These are phyloP conservation scores for Selaginella tamariscina DNA, from an alignment of 75 land plant species.

Conservation along the genomic window DNA sequence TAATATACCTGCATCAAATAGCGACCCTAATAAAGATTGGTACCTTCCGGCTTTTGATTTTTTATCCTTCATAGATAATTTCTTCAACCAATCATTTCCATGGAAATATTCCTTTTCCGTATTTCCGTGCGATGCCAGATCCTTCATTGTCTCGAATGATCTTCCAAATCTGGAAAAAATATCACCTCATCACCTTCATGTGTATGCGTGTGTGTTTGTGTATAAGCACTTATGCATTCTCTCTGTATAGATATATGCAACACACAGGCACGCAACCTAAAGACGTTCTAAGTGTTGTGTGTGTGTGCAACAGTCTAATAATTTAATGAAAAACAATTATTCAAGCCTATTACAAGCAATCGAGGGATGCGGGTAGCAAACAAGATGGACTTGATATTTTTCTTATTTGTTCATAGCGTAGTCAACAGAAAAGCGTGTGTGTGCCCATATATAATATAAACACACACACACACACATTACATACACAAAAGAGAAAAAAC, in stretches of 20 bases:
- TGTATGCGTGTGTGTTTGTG: not conserved
- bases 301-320: conserved; percentile 31
- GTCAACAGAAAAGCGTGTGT: no score
- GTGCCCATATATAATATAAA: no score
- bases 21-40: conserved; percentile 35
- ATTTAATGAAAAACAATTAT: not conserved
- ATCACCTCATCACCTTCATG: not conserved
- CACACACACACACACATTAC: not conserved
- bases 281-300: conserved; percentile 12
- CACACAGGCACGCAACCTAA: conserved; percentile 25
- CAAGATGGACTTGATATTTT: no score
- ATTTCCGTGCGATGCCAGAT: conserved; percentile 30
- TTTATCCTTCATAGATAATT: conserved; percentile 47
- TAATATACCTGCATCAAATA: conserved; percentile 55
- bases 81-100: conserved; percentile 8
- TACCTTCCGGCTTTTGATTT: conserved; percentile 34
- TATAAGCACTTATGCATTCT: conserved; percentile 23
- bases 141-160: conserved; percentile 45
- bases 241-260: conserved; percentile 55
- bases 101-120: not conserved
- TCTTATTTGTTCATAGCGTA: not conserved
- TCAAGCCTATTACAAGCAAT: not conserved
- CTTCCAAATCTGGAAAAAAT: conserved; percentile 37
- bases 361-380: no score
- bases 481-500: not conserved